These are phyloP conservation scores for Diaporthe vexans DNA, from an alignment of 2,329 filamentous ascomycete genomes.

Conservation along the genomic window DNA sequence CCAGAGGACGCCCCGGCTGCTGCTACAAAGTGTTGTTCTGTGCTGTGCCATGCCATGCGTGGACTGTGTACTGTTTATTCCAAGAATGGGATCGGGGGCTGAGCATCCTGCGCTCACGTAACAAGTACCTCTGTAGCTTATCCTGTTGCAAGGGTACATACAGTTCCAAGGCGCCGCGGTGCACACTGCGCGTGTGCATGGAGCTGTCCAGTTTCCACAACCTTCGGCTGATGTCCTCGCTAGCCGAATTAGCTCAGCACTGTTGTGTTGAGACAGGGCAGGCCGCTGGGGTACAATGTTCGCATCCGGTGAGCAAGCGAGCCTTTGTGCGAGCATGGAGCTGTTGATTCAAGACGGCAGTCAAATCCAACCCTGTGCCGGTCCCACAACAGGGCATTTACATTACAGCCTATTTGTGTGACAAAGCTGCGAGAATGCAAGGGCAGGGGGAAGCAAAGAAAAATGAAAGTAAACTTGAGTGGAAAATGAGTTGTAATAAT, in stretches of 20 bases:
- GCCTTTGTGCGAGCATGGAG: conserved; percentile 25
- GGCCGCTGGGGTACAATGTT: not conserved
- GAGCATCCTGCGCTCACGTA: conserved; percentile 32
- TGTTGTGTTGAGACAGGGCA: conserved; percentile 13
- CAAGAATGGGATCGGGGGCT: conserved; percentile 13
- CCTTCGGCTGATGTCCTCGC: conserved; percentile 18
- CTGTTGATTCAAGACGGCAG: conserved; percentile 19
- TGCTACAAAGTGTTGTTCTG: not conserved
- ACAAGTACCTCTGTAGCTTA: conserved; percentile 5
- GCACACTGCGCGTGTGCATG: not conserved
- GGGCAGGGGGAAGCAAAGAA: conserved; percentile 16
- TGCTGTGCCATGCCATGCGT: not conserved
- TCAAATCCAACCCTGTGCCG: conserved; percentile 13
- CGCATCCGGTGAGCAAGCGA: conserved; percentile 11
- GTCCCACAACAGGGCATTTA: conserved; percentile 13
- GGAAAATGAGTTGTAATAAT: conserved; percentile 22
- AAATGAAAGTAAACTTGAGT: conserved; percentile 6
- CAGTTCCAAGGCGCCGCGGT: not conserved
- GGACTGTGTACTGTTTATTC: not conserved
- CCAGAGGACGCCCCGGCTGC: not conserved
- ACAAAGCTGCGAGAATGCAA: conserved; percentile 30
- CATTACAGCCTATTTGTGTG: conserved; percentile 1
- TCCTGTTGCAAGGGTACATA: conserved; percentile 3
- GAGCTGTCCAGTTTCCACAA: conserved; percentile 4
- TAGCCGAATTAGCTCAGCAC: conserved; percentile 20